phyloP scores from a whole-genome alignment of 116 monocot genomes.

The Dioscorea cayenensis region DNA sequence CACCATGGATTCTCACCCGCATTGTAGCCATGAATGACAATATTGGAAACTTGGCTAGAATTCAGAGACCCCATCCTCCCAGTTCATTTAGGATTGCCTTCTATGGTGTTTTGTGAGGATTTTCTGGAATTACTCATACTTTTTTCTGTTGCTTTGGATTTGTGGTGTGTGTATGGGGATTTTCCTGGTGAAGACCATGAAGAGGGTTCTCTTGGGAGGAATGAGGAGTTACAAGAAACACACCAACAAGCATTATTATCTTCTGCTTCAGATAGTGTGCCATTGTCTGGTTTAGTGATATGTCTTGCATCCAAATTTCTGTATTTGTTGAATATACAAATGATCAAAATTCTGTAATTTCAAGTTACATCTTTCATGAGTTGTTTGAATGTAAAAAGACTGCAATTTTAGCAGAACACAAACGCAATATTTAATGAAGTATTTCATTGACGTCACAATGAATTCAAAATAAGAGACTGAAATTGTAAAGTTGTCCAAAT shows the following conservation, averaged over 20 bases:
- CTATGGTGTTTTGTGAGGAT: constrained; percentile 35
- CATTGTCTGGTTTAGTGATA: no score
- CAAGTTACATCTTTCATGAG: no score
- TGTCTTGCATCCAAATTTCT: no score
- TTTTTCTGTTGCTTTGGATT: constrained; percentile 33
- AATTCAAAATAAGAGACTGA: no score
- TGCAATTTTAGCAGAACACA: no score
- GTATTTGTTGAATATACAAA: no score
- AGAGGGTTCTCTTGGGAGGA: constrained; percentile 34
- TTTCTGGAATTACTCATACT: constrained; percentile 25
- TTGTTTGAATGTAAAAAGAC: no score
- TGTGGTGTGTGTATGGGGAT: constrained; percentile 36
- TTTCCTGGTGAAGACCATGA: constrained; percentile 54
- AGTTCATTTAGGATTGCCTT: constrained; percentile 40
- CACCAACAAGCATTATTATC: constrained; percentile 30
- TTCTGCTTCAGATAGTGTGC: constrained; percentile 17
- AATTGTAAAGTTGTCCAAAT: no score
- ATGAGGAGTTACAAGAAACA: constrained; percentile 31
- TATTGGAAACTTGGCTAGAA: constrained; percentile 12
- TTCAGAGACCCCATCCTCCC: constrained; percentile 28
- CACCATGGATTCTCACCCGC: neutral
- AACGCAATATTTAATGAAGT: no score
- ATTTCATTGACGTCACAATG: no score
- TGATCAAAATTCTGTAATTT: no score
- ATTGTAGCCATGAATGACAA: constrained; percentile 16